phyloP scores from a whole-genome alignment of 306 rosid species.

The Dalbergia cochinchinensis region DNA sequence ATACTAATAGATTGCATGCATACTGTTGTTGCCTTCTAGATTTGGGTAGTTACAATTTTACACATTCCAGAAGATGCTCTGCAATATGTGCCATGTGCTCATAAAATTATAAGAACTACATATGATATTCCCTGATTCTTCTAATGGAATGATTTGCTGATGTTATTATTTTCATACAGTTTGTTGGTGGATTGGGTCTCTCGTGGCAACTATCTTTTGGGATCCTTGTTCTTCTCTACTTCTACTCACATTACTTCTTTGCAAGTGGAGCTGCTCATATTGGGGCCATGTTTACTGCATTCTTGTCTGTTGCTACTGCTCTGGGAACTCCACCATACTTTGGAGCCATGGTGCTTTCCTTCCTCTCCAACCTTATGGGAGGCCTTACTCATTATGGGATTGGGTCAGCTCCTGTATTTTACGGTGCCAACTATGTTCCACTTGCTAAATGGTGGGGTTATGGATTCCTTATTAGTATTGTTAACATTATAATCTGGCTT shows the following conservation, averaged over 20 bases:
- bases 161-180: constrained; percentile 59
- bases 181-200: constrained; percentile 96
- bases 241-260: constrained; percentile 98
- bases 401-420: constrained; percentile 97
- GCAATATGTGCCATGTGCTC: constrained; percentile 10
- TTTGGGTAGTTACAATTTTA: neutral
- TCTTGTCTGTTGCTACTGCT: constrained; percentile 96
- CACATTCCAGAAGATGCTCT: neutral
- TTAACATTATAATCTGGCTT: constrained; percentile 93
- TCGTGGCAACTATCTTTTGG: constrained; percentile 96
- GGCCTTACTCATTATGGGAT: constrained; percentile 99
- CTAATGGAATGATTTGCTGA: constrained; percentile 37
- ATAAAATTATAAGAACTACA: constrained; percentile 9
- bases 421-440: constrained; percentile 95
- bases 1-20: constrained; percentile 13
- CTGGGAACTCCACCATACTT: constrained; percentile 94
- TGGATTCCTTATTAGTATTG: constrained; percentile 82
- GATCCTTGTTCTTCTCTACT: constrained; percentile 92
- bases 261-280: constrained; percentile 99
- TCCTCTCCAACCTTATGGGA: constrained; percentile 98
- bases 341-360: constrained; percentile 88
- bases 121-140: constrained; percentile 13
- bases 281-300: constrained; percentile 99
- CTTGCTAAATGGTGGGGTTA: constrained; percentile 98
- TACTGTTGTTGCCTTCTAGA: neutral